These are phyloP conservation scores for Madurella mycetomatis DNA, from an alignment of 2,329 filamentous ascomycete species.

Conservation along the genomic window DNA sequence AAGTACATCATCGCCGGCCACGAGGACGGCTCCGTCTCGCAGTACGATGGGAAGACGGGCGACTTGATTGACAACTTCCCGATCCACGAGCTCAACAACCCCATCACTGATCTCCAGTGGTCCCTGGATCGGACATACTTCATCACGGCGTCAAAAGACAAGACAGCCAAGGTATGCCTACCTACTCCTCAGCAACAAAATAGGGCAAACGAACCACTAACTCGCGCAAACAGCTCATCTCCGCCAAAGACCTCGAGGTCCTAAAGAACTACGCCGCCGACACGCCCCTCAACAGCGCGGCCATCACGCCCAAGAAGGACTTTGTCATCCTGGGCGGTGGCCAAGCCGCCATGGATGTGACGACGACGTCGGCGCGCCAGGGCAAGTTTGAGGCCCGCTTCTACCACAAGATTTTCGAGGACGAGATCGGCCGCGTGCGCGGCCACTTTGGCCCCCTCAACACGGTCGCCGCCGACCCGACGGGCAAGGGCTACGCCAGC, in stretches of 20 bases:
- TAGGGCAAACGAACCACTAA: neutral
- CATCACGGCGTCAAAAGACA: slow-evolving; percentile 97
- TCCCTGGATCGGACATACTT: slow-evolving; percentile 92
- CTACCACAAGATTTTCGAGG: slow-evolving; percentile 99
- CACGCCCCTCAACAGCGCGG: slow-evolving; percentile 92
- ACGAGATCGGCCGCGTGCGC: slow-evolving; percentile 94
- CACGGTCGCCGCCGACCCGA: slow-evolving; percentile 90
- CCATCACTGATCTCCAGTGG: slow-evolving; percentile 94
- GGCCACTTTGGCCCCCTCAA: slow-evolving; percentile 86
- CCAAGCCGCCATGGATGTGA: slow-evolving; percentile 98
- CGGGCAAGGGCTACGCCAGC: slow-evolving; percentile 86
- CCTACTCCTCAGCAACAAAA: neutral
- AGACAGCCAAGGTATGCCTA: slow-evolving; percentile 73
- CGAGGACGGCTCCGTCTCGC: slow-evolving; percentile 88
- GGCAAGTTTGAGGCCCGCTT: slow-evolving; percentile 99
- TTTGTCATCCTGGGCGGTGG: slow-evolving; percentile 97
- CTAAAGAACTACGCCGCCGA: slow-evolving; percentile 91
- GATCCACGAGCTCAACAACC: slow-evolving; percentile 77
- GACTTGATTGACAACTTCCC: slow-evolving; percentile 76
- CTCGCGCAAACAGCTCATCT: slow-evolving; percentile 55
- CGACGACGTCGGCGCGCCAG: slow-evolving; percentile 86
- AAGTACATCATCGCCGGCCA: slow-evolving; percentile 98
- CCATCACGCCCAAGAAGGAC: slow-evolving; percentile 92
- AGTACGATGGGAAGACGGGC: slow-evolving; percentile 88
- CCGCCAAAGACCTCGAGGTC: slow-evolving; percentile 79